phyloP scores from a whole-genome alignment of 345 rosid species.

The Lenwebbia sp. region DNA sequence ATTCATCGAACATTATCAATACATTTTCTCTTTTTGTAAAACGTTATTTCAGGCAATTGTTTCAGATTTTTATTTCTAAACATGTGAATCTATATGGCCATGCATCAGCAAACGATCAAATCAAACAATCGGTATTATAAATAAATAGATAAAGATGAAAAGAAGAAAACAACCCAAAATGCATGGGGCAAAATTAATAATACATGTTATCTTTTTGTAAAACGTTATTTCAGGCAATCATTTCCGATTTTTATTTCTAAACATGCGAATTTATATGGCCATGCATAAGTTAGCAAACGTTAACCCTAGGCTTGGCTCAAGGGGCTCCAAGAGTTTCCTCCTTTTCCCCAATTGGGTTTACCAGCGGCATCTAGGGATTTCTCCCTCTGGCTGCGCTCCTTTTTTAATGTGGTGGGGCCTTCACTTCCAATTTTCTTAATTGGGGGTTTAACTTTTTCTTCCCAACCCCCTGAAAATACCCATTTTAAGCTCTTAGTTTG shows the following conservation, averaged over 20 bases:
- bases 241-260: background rate
- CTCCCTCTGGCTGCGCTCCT: no score
- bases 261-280: no score
- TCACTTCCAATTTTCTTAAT: no score
- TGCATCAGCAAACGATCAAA: background rate
- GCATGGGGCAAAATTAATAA: background rate
- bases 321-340: no score
- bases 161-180: background rate
- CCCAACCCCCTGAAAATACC: no score
- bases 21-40: background rate
- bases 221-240: background rate
- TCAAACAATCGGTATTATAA: background rate
- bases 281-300: no score
- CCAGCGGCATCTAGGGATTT: no score
- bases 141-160: background rate
- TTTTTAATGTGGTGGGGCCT: no score
- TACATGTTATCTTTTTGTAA: background rate
- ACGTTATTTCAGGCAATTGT: background rate
- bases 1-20: background rate
- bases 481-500: no score
- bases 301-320: no score
- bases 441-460: no score
- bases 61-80: background rate
- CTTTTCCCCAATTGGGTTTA: no score
- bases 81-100: background rate